A percentile compares a stretch with the other conserved stretches of the same genome.
Conservation (phyloP, 1,139 yeast genomes). For the Hansenula anomala region DNA sequence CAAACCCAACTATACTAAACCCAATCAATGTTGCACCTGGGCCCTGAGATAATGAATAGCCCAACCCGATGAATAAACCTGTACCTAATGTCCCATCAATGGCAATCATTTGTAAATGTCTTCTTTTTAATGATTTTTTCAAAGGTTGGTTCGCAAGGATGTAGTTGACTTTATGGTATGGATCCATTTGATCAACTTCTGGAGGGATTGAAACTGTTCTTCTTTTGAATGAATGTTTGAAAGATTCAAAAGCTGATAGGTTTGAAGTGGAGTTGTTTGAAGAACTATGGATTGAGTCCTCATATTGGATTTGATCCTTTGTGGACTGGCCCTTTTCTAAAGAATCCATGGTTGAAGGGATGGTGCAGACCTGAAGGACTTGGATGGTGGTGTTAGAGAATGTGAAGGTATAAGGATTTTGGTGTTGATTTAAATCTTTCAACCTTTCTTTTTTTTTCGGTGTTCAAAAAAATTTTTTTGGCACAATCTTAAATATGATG, state of each 20-base stretch:
- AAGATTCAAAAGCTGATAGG: slow-evolving; percentile 18
- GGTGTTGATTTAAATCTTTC: too few relatives aligned
- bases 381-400: too few relatives aligned
- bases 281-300: too few relatives aligned
- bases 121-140: slow-evolving; percentile 41
- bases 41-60: slow-evolving; percentile 43
- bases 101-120: slow-evolving; percentile 58
- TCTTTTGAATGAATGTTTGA: slow-evolving; percentile 35
- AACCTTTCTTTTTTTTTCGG: too few relatives aligned
- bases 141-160: slow-evolving; percentile 41
- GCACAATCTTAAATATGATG: too few relatives aligned
- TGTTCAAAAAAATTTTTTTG: too few relatives aligned
- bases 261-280: too few relatives aligned
- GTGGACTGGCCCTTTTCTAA: too few relatives aligned
- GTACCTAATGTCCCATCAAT: slow-evolving; percentile 54
- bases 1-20: slow-evolving; percentile 58
- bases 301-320: too few relatives aligned
- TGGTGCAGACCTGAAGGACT: too few relatives aligned
- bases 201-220: slow-evolving; percentile 21
- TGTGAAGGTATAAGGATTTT: too few relatives aligned
- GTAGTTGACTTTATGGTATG: slow-evolving; percentile 43
- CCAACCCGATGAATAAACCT: slow-evolving; percentile 48
- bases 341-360: too few relatives aligned
- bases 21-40: slow-evolving; percentile 65
- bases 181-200: slow-evolving; percentile 31